Conservation (phyloP, 805 yeast species). For the Hagleromyces aurorensis region DNA sequence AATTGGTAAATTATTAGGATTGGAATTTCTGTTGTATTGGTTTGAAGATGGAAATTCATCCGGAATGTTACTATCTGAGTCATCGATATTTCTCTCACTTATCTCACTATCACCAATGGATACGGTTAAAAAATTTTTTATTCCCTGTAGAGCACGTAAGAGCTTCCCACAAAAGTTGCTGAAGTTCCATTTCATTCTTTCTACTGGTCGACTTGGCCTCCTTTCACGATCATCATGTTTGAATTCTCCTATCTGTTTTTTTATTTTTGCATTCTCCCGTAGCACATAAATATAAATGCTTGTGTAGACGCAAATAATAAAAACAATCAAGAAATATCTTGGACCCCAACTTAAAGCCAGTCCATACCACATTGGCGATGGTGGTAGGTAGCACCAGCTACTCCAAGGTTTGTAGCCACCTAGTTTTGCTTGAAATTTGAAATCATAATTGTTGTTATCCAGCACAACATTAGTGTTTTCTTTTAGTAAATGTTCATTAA, state of each 20-base stretch:
- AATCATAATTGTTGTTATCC: conserved; percentile 21
- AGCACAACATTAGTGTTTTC: conserved; percentile 18
- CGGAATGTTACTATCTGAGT: no score
- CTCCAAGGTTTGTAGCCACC: conserved; percentile 55
- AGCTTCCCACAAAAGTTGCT: no score
- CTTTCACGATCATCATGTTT: conserved; percentile 9
- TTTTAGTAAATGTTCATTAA: conserved; percentile 10
- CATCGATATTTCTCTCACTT: no score
- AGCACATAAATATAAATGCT: conserved; percentile 68
- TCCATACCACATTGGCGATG: conserved; percentile 64
- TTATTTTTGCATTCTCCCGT: conserved; percentile 48
- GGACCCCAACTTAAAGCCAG: conserved; percentile 76
- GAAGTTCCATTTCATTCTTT: no score
- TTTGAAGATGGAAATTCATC: no score
- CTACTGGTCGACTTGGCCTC: no score
- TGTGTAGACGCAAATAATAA: conserved; percentile 57
- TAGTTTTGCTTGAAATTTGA: conserved; percentile 20
- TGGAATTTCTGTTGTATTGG: no score
- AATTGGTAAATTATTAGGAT: no score
- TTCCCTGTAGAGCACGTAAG: no score
- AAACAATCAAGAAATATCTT: conserved; percentile 55
- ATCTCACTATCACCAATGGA: no score
- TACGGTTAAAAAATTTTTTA: no score
- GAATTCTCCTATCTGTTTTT: conserved; percentile 30
- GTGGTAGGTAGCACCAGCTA: conserved; percentile 76